Base-by-base conservation (phyloP, 2,329 filamentous ascomycete species). In the Graphium sp. region DNA sequence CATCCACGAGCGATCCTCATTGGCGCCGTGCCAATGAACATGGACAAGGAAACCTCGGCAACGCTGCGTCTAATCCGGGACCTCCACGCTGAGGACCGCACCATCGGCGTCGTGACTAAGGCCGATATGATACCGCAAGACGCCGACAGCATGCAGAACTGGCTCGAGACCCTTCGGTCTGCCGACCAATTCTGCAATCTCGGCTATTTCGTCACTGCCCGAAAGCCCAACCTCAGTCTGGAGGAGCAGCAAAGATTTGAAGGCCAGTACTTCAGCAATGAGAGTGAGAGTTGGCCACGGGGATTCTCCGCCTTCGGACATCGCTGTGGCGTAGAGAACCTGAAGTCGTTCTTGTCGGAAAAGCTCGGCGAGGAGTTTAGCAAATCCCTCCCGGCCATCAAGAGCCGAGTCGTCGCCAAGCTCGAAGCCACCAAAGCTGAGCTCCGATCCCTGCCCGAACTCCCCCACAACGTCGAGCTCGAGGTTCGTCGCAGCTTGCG, bases 41-140 rank as follows among this genome's bases (percentile, higher is more conserved):
- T 66, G 1, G 83, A 93, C 32, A 66, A 80, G 0, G 74, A 80
- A 2, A 85, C 75, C 10, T 87, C 78, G 0, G 74, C 64, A 1
- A 78, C 80, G 0, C 70, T 78, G 8, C 61, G 64, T 0, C 58
- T 82, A 3, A 69, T 85, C 37, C 50, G 67, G 18, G 47, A 61
- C 23, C 52, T 67, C 2, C 56, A 56, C 2, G 76, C 75, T 0
- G 56, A 64, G 3, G 36, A 56, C 4, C 60, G 75, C 2, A 79
- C 74, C 1, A 60, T 80, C 30, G 81, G 81, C 0, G 78, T 92
- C 0, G 60, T 93, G 11, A 93, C 84, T 0, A 93, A 92, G 41
- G 83, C 84, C 0, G 85, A 93, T 35, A 62, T 78, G 1, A 50
- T 84, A 0, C 63, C 70, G 0, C 44, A 51, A 0, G 60, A 60